Evolutionary conservation across 2,329 filamentous ascomycete species (phyloP).

Genomic region (Tolypocladium nubicola): DNA sequence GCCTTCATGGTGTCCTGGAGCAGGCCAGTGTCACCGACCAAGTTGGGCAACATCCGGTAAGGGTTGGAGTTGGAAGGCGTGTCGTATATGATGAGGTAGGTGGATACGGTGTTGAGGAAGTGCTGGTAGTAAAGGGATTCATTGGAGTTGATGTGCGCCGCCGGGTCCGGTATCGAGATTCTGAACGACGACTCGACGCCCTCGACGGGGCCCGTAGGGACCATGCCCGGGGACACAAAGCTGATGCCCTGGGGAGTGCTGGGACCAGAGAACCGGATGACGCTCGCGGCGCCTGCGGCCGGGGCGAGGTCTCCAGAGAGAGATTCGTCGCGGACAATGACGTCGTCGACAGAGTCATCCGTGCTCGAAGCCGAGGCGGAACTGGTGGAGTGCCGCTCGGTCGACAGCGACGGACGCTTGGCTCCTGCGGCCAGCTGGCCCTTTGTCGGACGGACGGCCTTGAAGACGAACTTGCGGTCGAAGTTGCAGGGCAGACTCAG

Average conservation of each 20-base stretch:
- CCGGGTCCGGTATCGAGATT: neutral
- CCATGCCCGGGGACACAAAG: conserved; percentile 11
- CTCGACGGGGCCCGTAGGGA: neutral
- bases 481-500: conserved; percentile 10
- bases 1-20: conserved; percentile 27
- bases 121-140: conserved; percentile 21
- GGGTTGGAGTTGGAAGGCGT: conserved; percentile 23
- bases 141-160: neutral
- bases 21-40: conserved; percentile 32
- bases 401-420: neutral
- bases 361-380: neutral
- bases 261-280: neutral
- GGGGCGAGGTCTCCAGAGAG: neutral
- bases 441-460: conserved; percentile 1
- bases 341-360: neutral
- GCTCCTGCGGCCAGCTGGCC: conserved; percentile 1
- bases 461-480: conserved; percentile 9
- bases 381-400: neutral
- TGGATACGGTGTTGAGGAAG: conserved; percentile 28
- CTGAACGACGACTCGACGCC: conserved; percentile 1
- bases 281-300: neutral
- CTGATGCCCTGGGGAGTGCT: conserved; percentile 6
- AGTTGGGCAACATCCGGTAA: conserved; percentile 26
- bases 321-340: neutral
- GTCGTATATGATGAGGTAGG: conserved; percentile 31